Evolutionary conservation across 2,329 filamentous ascomycete genomes (phyloP).

Genomic region (Clathrospora elynae): DNA sequence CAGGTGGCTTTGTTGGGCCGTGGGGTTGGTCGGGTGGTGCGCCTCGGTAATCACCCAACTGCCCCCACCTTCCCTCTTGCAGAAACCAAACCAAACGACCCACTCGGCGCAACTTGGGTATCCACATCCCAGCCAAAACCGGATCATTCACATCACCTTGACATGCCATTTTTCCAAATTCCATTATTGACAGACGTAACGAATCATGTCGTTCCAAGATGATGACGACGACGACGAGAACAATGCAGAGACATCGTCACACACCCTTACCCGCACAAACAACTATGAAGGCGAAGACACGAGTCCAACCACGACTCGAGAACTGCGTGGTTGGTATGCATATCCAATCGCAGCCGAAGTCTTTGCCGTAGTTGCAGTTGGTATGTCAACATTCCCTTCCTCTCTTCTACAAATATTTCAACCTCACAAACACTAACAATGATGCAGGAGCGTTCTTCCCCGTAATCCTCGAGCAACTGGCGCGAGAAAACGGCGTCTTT

Average conservation of each 20-base stretch:
- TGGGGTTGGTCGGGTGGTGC: too few relatives aligned
- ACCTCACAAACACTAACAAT: too few relatives aligned
- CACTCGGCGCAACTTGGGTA: too few relatives aligned
- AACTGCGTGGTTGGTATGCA: conserved; percentile 86
- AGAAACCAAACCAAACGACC: too few relatives aligned
- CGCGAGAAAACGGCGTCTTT: conserved; percentile 84
- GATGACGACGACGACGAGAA: conserved; percentile 9
- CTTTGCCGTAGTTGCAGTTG: conserved; percentile 85
- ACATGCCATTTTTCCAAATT: too few relatives aligned
- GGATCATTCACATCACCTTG: too few relatives aligned
- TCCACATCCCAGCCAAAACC: too few relatives aligned
- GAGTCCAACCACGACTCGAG: conserved; percentile 77
- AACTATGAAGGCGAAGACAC: conserved; percentile 51
- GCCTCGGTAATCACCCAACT: too few relatives aligned
- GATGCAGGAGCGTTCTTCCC: conserved; percentile 82
- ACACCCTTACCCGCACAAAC: background rate
- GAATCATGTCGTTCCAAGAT: conserved; percentile 20
- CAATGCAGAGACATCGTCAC: conserved; percentile 8
- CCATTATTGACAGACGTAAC: too few relatives aligned
- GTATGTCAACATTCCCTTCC: conserved; percentile 55
- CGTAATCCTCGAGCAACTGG: conserved; percentile 86
- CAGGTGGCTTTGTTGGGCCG: too few relatives aligned
- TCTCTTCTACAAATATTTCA: too few relatives aligned
- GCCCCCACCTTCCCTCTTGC: too few relatives aligned
- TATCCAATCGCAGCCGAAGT: conserved; percentile 91